Base-by-base conservation (phyloP, 2,329 filamentous ascomycete species). In the Cercospora citrullina region DNA sequence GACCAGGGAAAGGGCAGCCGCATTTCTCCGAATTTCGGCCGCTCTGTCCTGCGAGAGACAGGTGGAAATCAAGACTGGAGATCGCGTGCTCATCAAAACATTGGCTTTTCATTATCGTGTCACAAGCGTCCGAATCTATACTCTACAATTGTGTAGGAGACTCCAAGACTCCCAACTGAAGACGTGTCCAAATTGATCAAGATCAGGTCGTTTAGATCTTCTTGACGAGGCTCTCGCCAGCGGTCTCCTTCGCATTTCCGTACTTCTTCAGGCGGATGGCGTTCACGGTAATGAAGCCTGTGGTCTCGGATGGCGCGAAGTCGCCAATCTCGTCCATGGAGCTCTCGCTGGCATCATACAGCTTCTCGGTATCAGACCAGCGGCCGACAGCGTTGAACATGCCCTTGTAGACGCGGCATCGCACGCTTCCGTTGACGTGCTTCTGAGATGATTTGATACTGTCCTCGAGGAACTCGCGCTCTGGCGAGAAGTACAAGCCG, bases 271-370 rank as follows among this genome's bases (percentile, higher is more conserved):
- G 74, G 48, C 81, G 75, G 66, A 91, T 90, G 71, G 87, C 87
- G 76, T 94, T 85, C 74, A 93, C 89, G 63, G 84, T 85, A 76
- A 94, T 88, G 81, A 90, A 90, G 33, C 87, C 88, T 48, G 87
- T 89, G 51, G 89, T 90, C 75, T 90, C 89, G 68, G 82, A 82
- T 18, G 89, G 89, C 73, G 83, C 83, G 77, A 91, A 91, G 80
- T 88, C 87, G 72, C 86, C 88, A 72, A 91, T 85, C 72, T 88
- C 87, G 77, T 93, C 90, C 89, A 91, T 91, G 72, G 83, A 86
- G 70, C 84, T 85, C 82, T 90, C 89, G 74, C 84, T 84, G 80
- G 85, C 87, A 74, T 86, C 85, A 78, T 91, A 91, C 69, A 91
- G 82, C 83, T 91, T 91, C 84, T 89, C 87, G 8, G 88, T 90